These are phyloP conservation scores for Aspergillus quadrilineatus DNA, from an alignment of 2,329 filamentous ascomycete species.

Conservation along the genomic window DNA sequence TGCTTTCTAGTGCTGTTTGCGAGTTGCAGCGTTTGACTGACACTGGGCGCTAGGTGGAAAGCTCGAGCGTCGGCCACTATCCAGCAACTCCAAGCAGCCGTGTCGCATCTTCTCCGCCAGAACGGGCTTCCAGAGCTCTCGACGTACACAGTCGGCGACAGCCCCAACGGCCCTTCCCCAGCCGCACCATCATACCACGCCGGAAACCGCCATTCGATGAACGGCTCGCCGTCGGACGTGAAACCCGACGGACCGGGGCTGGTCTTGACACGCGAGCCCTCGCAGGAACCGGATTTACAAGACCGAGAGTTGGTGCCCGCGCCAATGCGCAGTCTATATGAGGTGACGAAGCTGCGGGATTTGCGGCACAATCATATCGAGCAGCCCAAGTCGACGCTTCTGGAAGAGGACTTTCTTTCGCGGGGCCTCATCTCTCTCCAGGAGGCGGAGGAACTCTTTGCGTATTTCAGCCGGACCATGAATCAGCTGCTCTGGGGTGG, in stretches of 20 bases:
- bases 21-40: neutral
- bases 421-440: slow-evolving; percentile 37
- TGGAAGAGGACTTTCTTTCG: slow-evolving; percentile 40
- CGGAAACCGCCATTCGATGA: too few relatives aligned
- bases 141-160: neutral
- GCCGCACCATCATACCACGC: too few relatives aligned
- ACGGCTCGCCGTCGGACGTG: too few relatives aligned
- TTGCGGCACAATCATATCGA: slow-evolving; percentile 4
- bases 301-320: too few relatives aligned
- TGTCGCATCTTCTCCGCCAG: slow-evolving; percentile 7
- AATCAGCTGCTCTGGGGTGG: slow-evolving; percentile 47
- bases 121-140: neutral
- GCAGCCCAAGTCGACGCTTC: slow-evolving; percentile 21
- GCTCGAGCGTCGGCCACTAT: slow-evolving; percentile 10
- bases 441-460: slow-evolving; percentile 47
- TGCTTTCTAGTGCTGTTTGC: too few relatives aligned
- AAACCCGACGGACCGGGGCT: too few relatives aligned
- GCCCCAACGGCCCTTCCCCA: too few relatives aligned
- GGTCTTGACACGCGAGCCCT: too few relatives aligned
- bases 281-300: too few relatives aligned
- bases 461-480: slow-evolving; percentile 40
- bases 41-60: slow-evolving; percentile 6
- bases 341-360: too few relatives aligned
- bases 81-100: slow-evolving; percentile 3
- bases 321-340: too few relatives aligned